Evolutionary conservation across 139 green algal species (phyloP).

Genomic region (Asterochloris sp.): DNA sequence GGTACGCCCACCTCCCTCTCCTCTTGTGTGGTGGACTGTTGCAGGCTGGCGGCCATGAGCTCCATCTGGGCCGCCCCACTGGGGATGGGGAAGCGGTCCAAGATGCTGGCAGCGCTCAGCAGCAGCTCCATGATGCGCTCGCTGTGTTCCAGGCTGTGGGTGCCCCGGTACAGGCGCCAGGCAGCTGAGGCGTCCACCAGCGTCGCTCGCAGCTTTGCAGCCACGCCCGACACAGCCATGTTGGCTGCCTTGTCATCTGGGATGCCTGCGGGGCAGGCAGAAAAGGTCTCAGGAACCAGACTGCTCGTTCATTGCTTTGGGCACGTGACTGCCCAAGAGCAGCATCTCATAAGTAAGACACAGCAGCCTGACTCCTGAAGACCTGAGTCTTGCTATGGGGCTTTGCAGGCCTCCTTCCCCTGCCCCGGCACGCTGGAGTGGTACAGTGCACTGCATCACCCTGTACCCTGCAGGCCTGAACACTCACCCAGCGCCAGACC

Average conservation of each 20-base stretch:
- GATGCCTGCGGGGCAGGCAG: not conserved
- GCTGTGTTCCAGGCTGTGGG: slow-evolving; percentile 20
- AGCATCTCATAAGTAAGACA: not conserved
- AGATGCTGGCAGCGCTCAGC: too few relatives aligned
- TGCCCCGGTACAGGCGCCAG: slow-evolving; percentile 17
- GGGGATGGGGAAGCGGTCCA: slow-evolving; percentile 35
- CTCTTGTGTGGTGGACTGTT: slow-evolving; percentile 22
- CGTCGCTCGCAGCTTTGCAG: slow-evolving; percentile 13
- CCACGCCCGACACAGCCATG: slow-evolving; percentile 34
- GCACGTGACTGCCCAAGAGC: not conserved
- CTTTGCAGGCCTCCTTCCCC: not conserved
- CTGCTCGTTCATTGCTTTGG: not conserved
- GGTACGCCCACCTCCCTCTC: slow-evolving; percentile 16
- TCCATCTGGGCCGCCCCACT: slow-evolving; percentile 28
- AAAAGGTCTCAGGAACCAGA: not conserved
- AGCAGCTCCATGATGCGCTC: slow-evolving; percentile 13
- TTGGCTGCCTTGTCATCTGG: slow-evolving; percentile 17
- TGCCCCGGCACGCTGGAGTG: not conserved
- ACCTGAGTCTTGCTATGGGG: not conserved
- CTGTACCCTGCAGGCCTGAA: too few relatives aligned
- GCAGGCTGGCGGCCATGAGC: slow-evolving; percentile 30
- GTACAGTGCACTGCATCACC: not conserved
- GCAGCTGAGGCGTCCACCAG: slow-evolving; percentile 36
- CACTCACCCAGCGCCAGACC: too few relatives aligned
- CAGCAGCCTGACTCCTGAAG: not conserved